phyloP scores from a whole-genome alignment of 257 asterid species.

The Petunia secreta region DNA sequence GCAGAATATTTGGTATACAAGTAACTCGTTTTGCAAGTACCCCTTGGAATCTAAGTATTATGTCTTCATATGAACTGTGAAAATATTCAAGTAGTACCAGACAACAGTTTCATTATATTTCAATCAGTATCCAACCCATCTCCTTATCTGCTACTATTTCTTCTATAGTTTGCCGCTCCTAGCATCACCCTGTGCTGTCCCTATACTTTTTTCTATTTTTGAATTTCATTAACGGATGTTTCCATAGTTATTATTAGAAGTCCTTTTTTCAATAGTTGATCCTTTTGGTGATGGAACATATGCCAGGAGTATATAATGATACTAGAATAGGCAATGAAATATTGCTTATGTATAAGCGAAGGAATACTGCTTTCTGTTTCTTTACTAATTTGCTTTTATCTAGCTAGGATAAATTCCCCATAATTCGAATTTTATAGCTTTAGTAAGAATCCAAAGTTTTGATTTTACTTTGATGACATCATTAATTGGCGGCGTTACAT shows the following conservation, averaged over 20 bases:
- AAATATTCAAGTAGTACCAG: too few relatives aligned
- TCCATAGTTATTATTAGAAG: not conserved
- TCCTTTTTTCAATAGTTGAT: not conserved
- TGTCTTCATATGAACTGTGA: too few relatives aligned
- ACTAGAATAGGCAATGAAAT: not conserved
- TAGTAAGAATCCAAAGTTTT: not conserved
- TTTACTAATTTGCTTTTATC: not conserved
- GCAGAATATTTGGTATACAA: too few relatives aligned
- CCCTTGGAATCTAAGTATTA: too few relatives aligned
- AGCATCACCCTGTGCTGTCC: too few relatives aligned
- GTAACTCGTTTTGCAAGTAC: too few relatives aligned
- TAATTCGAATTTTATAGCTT: not conserved
- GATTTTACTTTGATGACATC: not conserved
- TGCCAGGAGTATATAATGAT: constrained; percentile 9
- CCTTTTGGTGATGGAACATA: not conserved
- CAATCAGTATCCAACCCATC: too few relatives aligned
- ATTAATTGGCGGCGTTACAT: not conserved
- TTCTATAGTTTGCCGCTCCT: too few relatives aligned
- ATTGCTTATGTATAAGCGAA: not conserved
- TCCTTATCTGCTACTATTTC: too few relatives aligned
- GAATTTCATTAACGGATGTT: not conserved
- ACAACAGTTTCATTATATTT: too few relatives aligned
- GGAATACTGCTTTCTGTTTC: not conserved
- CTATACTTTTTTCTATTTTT: too few relatives aligned
- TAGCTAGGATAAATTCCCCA: not conserved